These are phyloP conservation scores for Aspergillus ibericus DNA, from an alignment of 2,329 filamentous ascomycete genomes.

Conservation along the genomic window DNA sequence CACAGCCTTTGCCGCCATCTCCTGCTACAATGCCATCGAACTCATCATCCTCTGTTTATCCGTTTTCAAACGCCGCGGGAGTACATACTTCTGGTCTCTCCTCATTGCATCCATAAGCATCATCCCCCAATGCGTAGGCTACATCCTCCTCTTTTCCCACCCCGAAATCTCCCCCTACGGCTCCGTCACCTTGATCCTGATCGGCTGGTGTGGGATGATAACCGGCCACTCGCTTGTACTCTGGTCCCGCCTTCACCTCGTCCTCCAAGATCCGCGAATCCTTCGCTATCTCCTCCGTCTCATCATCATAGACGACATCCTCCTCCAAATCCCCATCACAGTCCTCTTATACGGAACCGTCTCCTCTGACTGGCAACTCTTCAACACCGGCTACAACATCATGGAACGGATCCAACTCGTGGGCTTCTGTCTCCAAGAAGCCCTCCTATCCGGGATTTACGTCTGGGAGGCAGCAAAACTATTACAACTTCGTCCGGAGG, in stretches of 20 bases:
- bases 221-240: constrained; percentile 47
- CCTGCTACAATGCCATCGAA: constrained; percentile 48
- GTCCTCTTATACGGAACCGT: constrained; percentile 38
- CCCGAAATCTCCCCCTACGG: constrained; percentile 28
- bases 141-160: constrained; percentile 42
- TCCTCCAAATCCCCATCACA: constrained; percentile 41
- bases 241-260: constrained; percentile 46
- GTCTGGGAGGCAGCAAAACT: constrained; percentile 52
- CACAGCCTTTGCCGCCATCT: constrained; percentile 42
- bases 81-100: constrained; percentile 48
- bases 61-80: constrained; percentile 42
- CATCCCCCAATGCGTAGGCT: constrained; percentile 40
- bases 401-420: constrained; percentile 54
- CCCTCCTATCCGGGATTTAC: constrained; percentile 51
- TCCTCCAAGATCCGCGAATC: constrained; percentile 34
- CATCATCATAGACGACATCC: constrained; percentile 42
- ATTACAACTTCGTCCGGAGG: constrained; percentile 29
- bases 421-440: constrained; percentile 54
- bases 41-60: constrained; percentile 44
- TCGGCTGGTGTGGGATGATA: constrained; percentile 45
- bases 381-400: constrained; percentile 32
- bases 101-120: constrained; percentile 39
- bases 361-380: constrained; percentile 17
- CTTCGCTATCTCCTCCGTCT: constrained; percentile 38
- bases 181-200: constrained; percentile 34